Percentiles rank a stretch among this genome's conserved stretches.
Evolutionary conservation across 768 basidiomycete species (phyloP).

Genomic region (Tremella mesenterica): DNA sequence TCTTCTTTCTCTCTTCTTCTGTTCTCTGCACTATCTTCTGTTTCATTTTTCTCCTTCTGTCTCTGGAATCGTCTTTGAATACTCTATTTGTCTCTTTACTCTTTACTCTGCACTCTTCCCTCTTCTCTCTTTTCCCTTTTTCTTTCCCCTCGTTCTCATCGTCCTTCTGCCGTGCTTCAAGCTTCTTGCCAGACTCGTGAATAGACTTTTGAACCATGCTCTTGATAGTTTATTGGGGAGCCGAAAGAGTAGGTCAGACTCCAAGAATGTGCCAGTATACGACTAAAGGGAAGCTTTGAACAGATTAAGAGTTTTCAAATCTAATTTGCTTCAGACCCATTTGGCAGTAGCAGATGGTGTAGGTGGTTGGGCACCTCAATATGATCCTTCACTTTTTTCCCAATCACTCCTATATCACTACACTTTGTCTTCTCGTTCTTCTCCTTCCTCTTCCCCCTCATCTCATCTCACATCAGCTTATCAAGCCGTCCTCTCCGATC

Average conservation of each 20-base stretch:
- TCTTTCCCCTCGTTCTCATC: background rate
- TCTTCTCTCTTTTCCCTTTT: background rate
- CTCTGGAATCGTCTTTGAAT: background rate
- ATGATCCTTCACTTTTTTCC: slow-evolving; percentile 82
- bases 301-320: background rate
- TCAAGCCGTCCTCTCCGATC: background rate
- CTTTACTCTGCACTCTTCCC: no score
- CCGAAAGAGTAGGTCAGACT: background rate
- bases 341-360: slow-evolving; percentile 88
- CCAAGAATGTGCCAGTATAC: background rate
- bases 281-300: background rate
- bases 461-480: background rate
- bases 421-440: slow-evolving; percentile 10
- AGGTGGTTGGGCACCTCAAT: slow-evolving; percentile 77
- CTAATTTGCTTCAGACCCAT: slow-evolving; percentile 20
- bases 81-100: background rate
- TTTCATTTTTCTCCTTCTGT: background rate
- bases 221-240: background rate
- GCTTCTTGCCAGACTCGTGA: no score
- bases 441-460: background rate
- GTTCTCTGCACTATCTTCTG: background rate
- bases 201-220: background rate
- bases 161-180: no score
- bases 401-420: slow-evolving; percentile 80
- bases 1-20: no score